Conservation (phyloP, 768 basidiomycete genomes). For the Agaricus bisporus region DNA sequence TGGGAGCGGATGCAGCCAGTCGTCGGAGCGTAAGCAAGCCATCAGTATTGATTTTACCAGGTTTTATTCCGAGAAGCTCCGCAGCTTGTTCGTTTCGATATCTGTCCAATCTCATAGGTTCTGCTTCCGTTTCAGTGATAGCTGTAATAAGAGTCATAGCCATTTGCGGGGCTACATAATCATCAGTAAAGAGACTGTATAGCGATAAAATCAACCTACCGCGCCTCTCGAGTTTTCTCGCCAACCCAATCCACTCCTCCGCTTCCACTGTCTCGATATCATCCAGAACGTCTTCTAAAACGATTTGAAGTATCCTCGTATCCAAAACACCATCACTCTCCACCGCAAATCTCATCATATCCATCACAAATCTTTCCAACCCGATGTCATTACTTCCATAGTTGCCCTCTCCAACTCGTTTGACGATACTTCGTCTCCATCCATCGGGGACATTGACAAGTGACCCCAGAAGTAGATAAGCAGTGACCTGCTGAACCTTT, state of each 20-base stretch:
- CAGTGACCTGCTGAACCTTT: slow-evolving; percentile 45
- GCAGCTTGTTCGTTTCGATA: slow-evolving; percentile 90
- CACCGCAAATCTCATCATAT: slow-evolving; percentile 24
- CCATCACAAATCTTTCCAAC: slow-evolving; percentile 44
- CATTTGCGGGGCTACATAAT: slow-evolving; percentile 55
- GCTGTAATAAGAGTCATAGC: slow-evolving; percentile 61
- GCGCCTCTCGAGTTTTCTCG: slow-evolving; percentile 52
- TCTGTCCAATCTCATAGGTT: slow-evolving; percentile 67
- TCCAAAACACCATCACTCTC: slow-evolving; percentile 45
- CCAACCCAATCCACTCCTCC: slow-evolving; percentile 73
- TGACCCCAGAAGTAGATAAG: slow-evolving; percentile 51
- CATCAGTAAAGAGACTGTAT: neutral
- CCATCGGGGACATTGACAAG: slow-evolving; percentile 8
- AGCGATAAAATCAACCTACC: slow-evolving; percentile 34
- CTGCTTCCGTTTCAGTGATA: slow-evolving; percentile 55
- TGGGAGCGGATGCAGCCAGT: slow-evolving; percentile 69
- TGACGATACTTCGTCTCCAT: slow-evolving; percentile 5
- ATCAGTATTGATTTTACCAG: slow-evolving; percentile 55
- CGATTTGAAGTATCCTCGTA: slow-evolving; percentile 49
- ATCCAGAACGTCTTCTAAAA: slow-evolving; percentile 55
- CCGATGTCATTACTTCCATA: slow-evolving; percentile 25
- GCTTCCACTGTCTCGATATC: slow-evolving; percentile 59
- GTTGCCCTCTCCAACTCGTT: neutral
- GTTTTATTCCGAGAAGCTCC: slow-evolving; percentile 59
- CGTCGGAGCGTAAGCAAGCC: slow-evolving; percentile 67